Evolutionary conservation across 2,329 filamentous ascomycete species (phyloP).

Genomic region (Aspergillus sp.): DNA sequence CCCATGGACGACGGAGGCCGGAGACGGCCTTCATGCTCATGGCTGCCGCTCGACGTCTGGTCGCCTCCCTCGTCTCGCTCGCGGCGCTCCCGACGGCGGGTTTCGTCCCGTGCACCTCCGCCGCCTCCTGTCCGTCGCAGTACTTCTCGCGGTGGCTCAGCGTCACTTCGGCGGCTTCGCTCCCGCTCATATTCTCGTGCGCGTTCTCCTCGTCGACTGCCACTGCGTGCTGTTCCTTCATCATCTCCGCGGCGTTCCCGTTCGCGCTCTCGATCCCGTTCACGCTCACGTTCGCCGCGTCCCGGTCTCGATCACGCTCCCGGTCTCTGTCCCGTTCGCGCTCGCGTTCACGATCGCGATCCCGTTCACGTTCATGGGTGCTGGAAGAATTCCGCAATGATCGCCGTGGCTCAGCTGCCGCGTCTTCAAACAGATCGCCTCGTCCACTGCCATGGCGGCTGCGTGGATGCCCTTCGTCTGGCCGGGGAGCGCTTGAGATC

Average conservation of each 20-base stretch:
- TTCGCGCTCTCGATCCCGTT: constrained; percentile 15
- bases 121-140: constrained; percentile 18
- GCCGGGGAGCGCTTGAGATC: constrained; percentile 5
- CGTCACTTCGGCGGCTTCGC: constrained; percentile 27
- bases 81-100: constrained; percentile 27
- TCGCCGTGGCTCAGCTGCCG: constrained; percentile 23
- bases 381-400: constrained; percentile 23
- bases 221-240: constrained; percentile 16
- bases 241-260: constrained; percentile 23
- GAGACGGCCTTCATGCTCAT: constrained; percentile 27
- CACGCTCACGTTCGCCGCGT: constrained; percentile 17
- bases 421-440: constrained; percentile 29
- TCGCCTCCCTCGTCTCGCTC: constrained; percentile 28
- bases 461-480: constrained; percentile 20
- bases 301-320: constrained; percentile 21
- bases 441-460: constrained; percentile 17
- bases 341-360: constrained; percentile 15
- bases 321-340: constrained; percentile 17
- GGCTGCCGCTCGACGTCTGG: constrained; percentile 7
- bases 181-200: constrained; percentile 26
- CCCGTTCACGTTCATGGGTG: constrained; percentile 19
- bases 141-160: constrained; percentile 12
- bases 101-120: constrained; percentile 26
- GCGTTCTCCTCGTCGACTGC: constrained; percentile 30
- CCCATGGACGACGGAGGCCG: constrained; percentile 28